These are phyloP conservation scores for Sergeia podlipaevii DNA, from an alignment of 208 protist species.

Conservation along the genomic window DNA sequence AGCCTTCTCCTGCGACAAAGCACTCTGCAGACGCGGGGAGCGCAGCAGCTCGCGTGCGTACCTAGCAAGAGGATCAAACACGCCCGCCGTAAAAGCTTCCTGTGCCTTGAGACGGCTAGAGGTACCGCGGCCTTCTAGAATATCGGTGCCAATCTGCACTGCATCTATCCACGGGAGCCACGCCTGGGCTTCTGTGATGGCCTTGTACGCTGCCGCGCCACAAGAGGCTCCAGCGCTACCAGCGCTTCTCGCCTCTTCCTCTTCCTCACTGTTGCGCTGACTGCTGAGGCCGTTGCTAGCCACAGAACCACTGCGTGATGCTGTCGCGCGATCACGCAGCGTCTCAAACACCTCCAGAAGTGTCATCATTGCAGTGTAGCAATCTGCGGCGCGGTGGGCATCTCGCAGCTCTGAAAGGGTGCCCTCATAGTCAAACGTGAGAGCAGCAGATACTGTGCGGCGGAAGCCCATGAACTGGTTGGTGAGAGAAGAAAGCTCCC, in stretches of 20 bases:
- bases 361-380: conserved; percentile 65
- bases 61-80: conserved; percentile 56
- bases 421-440: conserved; percentile 34
- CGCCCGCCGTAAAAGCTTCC: conserved; percentile 54
- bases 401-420: conserved; percentile 42
- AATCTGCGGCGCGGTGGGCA: conserved; percentile 38
- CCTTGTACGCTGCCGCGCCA: too few relatives aligned
- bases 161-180: too few relatives aligned
- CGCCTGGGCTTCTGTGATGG: too few relatives aligned
- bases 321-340: conserved; percentile 16
- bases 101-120: not conserved
- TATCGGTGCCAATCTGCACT: too few relatives aligned
- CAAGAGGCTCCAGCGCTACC: too few relatives aligned
- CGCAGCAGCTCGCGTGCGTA: conserved; percentile 40
- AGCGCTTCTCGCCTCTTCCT: not conserved
- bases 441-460: conserved; percentile 41
- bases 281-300: not conserved
- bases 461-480: conserved; percentile 60
- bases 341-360: conserved; percentile 57
- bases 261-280: not conserved
- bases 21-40: conserved; percentile 1
- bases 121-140: too few relatives aligned
- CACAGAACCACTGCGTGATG: not conserved
- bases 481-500: conserved; percentile 42
- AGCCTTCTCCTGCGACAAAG: not conserved